Conservation (phyloP, 2,329 filamentous ascomycete genomes). For the Cylindrodendrum hubeiense region DNA sequence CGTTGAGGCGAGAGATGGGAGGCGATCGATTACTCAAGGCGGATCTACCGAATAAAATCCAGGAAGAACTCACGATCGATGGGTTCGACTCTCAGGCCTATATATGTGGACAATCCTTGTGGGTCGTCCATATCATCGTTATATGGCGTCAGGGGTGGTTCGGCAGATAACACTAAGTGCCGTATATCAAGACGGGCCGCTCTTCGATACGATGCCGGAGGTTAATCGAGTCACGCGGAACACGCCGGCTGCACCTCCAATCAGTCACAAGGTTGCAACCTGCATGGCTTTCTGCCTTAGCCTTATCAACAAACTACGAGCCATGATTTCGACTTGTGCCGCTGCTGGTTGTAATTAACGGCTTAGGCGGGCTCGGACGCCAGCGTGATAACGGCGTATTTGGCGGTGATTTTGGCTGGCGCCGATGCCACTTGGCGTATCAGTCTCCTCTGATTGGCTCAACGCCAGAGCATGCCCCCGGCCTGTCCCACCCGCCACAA, state of each 20-base stretch:
- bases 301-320: not conserved
- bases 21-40: not conserved
- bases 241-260: not conserved
- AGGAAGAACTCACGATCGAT: not conserved
- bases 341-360: not conserved
- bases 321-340: no score
- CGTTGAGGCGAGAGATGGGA: no score
- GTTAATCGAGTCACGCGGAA: not conserved
- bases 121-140: no score
- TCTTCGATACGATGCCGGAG: not conserved
- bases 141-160: no score
- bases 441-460: not conserved
- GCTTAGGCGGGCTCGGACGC: not conserved
- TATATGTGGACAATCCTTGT: not conserved
- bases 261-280: not conserved
- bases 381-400: not conserved
- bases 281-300: not conserved
- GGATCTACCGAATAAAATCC: not conserved
- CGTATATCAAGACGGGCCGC: not conserved
- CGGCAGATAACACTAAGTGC: not conserved
- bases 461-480: not conserved
- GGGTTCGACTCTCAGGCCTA: not conserved
- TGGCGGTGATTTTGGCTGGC: not conserved
- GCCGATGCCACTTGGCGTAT: not conserved
- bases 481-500: not conserved